Conservation (phyloP, 768 basidiomycete species). For the Vishniacozyma victoriae region DNA sequence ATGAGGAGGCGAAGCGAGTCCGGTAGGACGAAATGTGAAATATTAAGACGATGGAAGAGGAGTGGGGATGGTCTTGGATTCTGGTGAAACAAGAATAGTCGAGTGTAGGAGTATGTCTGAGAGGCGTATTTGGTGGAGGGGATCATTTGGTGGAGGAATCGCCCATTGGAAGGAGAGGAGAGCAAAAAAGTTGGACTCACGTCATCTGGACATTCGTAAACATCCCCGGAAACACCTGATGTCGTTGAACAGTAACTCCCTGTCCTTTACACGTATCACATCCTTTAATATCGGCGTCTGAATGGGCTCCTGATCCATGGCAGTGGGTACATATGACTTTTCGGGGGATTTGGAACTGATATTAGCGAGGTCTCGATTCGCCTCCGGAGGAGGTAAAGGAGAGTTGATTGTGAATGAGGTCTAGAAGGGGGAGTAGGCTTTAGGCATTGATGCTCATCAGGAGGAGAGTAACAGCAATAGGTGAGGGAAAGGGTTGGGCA, state of each 20-base stretch:
- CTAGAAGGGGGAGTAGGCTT: too few species aligned
- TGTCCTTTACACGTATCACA: constrained; percentile 77
- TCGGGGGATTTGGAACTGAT: constrained; percentile 88
- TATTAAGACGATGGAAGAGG: neutral
- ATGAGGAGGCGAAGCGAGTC: too few species aligned
- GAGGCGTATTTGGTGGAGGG: too few species aligned
- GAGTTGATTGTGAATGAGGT: too few species aligned
- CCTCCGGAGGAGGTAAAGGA: too few species aligned
- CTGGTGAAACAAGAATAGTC: neutral
- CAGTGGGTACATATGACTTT: constrained; percentile 93
- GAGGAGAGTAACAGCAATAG: too few species aligned
- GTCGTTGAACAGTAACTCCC: constrained; percentile 76
- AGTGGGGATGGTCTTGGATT: neutral
- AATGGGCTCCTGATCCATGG: constrained; percentile 88
- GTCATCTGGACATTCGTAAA: constrained; percentile 78
- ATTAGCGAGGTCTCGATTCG: neutral
- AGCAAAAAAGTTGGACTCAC: constrained; percentile 49
- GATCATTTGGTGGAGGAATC: too few species aligned
- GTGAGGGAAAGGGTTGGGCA: too few species aligned
- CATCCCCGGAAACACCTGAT: constrained; percentile 98
- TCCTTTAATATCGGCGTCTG: constrained; percentile 77
- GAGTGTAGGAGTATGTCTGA: too few species aligned
- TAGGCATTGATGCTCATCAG: neutral
- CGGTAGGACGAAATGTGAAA: too few species aligned
- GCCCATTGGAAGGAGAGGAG: too few species aligned